These are phyloP conservation scores for Chrysoporthe deuterocubensis DNA, from an alignment of 2,329 filamentous ascomycete genomes.

Conservation along the genomic window DNA sequence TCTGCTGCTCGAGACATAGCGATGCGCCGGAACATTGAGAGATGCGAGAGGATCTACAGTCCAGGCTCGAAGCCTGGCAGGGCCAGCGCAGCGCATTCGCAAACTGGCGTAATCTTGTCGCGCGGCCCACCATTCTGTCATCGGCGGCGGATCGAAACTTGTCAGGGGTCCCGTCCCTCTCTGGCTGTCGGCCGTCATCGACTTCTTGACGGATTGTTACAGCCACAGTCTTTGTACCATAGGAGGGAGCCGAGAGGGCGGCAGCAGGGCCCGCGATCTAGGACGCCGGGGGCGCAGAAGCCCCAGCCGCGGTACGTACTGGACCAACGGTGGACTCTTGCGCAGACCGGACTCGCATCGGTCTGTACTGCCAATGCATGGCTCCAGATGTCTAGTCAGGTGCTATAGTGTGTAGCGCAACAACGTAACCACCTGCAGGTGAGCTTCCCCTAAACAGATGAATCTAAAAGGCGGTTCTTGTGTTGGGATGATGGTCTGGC, in stretches of 20 bases:
- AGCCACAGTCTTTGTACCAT: not conserved
- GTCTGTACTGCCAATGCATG: conserved; percentile 14
- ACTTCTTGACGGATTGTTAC: not conserved
- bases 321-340: not conserved
- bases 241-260: not conserved
- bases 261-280: not conserved
- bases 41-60: not conserved
- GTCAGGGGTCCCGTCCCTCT: not conserved
- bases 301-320: not conserved
- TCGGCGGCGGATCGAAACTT: conserved; percentile 4
- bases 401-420: conserved; percentile 14
- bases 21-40: conserved; percentile 4
- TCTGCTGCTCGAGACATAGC: conserved; percentile 5
- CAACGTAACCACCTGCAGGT: not conserved
- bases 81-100: conserved; percentile 9
- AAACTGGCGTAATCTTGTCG: conserved; percentile 15
- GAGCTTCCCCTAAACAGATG: not conserved
- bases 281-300: not conserved
- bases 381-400: conserved; percentile 19
- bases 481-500: conserved; percentile 1
- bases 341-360: not conserved
- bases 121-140: conserved; percentile 6
- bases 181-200: conserved; percentile 1
- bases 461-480: not conserved
- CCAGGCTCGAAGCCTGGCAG: not conserved